Conservation (phyloP, 768 basidiomycete genomes). For the Hydnomerulius pinastri region DNA sequence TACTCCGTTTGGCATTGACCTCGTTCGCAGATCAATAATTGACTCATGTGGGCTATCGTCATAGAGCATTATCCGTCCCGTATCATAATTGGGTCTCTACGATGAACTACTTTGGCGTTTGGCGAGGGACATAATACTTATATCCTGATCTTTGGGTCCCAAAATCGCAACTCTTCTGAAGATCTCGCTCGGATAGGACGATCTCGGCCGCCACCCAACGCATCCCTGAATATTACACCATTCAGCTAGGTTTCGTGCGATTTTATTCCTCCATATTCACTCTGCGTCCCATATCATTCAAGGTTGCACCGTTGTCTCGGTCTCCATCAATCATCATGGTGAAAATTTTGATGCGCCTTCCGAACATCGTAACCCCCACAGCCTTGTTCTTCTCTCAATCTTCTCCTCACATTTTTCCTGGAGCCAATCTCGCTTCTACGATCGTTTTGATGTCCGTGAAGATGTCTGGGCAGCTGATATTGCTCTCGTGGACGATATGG, state of each 20-base stretch:
- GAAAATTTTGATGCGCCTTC: too few species aligned
- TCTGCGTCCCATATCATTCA: background rate
- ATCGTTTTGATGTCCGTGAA: too few species aligned
- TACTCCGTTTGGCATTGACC: constrained; percentile 57
- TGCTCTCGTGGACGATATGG: too few species aligned
- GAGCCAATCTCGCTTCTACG: too few species aligned
- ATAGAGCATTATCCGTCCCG: background rate
- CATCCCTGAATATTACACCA: background rate
- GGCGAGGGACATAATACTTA: background rate
- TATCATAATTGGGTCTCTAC: background rate
- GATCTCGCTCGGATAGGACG: too few species aligned
- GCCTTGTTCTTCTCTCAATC: too few species aligned
- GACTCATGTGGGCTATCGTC: constrained; percentile 53
- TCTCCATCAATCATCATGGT: background rate
- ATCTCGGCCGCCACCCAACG: background rate
- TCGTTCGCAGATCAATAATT: constrained; percentile 56
- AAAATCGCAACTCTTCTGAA: background rate
- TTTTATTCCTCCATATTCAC: background rate
- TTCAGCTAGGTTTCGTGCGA: background rate
- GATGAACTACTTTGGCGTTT: background rate
- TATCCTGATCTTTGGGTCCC: background rate
- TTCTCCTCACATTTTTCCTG: too few species aligned
- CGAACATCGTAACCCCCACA: too few species aligned
- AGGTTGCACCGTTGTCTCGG: too few species aligned
- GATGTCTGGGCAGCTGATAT: too few species aligned